Evolutionary conservation across 1,139 yeast genomes (phyloP).

Genomic region (Saccharomycopsis hybrid): DNA sequence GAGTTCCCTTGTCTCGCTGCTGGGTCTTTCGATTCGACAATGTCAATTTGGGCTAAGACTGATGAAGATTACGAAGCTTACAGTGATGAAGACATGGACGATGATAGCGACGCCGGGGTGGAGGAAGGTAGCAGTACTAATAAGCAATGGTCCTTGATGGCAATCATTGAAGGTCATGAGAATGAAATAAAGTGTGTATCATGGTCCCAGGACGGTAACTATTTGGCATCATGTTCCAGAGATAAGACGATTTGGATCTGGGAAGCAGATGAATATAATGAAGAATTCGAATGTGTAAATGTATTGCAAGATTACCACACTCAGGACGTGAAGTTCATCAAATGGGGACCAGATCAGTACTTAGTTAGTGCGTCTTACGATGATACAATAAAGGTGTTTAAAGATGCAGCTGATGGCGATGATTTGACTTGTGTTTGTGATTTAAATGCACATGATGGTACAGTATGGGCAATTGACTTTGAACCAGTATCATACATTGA

Average conservation of each 20-base stretch:
- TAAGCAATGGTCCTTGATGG: conserved; percentile 74
- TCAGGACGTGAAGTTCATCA: conserved; percentile 87
- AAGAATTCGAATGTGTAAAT: conserved; percentile 91
- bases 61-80: conserved; percentile 33
- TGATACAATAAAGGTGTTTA: conserved; percentile 78
- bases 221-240: conserved; percentile 86
- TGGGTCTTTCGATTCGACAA: conserved; percentile 91
- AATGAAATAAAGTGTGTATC: conserved; percentile 87
- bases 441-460: conserved; percentile 79
- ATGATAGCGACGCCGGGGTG: conserved; percentile 37
- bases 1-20: conserved; percentile 75
- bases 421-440: conserved; percentile 89
- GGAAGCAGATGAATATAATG: conserved; percentile 94
- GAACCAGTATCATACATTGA: conserved; percentile 35
- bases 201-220: conserved; percentile 77
- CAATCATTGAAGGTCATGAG: conserved; percentile 96
- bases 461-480: conserved; percentile 89
- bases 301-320: conserved; percentile 84
- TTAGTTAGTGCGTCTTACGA: conserved; percentile 90
- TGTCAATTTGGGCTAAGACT: conserved; percentile 85
- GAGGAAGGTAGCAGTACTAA: conserved; percentile 19
- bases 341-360: conserved; percentile 77
- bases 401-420: conserved; percentile 67
- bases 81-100: conserved; percentile 28
- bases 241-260: conserved; percentile 97